Conservation (phyloP, 2,329 filamentous ascomycete species). For the Sphaerulina musiva region DNA sequence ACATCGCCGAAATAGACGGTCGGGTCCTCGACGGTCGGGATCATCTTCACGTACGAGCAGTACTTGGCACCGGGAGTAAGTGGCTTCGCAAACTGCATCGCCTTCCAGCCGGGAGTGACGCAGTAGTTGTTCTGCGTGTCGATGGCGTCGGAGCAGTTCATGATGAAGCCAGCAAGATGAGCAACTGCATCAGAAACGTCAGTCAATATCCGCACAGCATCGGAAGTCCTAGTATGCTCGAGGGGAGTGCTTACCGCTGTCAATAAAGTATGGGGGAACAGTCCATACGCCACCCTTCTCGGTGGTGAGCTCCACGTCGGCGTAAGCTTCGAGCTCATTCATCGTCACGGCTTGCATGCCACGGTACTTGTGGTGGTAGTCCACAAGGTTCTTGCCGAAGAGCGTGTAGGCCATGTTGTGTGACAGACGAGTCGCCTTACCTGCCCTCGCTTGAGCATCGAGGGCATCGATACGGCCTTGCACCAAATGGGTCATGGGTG, state of each 20-base stretch:
- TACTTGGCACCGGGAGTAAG: slow-evolving; percentile 30
- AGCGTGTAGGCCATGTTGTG: slow-evolving; percentile 31
- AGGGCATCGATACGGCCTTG: slow-evolving; percentile 28
- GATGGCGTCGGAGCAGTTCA: slow-evolving; percentile 35
- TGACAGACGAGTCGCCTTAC: slow-evolving; percentile 27
- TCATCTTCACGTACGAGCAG: slow-evolving; percentile 30
- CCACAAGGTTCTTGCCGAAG: slow-evolving; percentile 14
- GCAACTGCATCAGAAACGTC: slow-evolving; percentile 31
- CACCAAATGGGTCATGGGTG: slow-evolving; percentile 26
- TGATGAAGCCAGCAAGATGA: slow-evolving; percentile 21
- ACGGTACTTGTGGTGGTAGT: slow-evolving; percentile 15
- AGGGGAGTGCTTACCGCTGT: slow-evolving; percentile 20
- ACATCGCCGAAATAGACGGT: slow-evolving; percentile 21
- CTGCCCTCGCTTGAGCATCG: slow-evolving; percentile 21
- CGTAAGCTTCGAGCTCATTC: slow-evolving; percentile 36
- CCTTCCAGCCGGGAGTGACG: slow-evolving; percentile 33
- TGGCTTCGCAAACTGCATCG: slow-evolving; percentile 28
- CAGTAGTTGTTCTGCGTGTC: slow-evolving; percentile 32
- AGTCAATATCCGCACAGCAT: slow-evolving; percentile 5
- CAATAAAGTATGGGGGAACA: slow-evolving; percentile 32
- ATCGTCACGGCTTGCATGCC: slow-evolving; percentile 13
- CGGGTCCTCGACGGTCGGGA: slow-evolving; percentile 26
- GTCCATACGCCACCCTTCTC: slow-evolving; percentile 14
- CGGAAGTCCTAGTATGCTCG: background rate
- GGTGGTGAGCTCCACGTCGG: slow-evolving; percentile 11